These are phyloP conservation scores for Venustampulla echinocandica DNA, from an alignment of 495 filamentous ascomycete genomes.

Conservation along the genomic window DNA sequence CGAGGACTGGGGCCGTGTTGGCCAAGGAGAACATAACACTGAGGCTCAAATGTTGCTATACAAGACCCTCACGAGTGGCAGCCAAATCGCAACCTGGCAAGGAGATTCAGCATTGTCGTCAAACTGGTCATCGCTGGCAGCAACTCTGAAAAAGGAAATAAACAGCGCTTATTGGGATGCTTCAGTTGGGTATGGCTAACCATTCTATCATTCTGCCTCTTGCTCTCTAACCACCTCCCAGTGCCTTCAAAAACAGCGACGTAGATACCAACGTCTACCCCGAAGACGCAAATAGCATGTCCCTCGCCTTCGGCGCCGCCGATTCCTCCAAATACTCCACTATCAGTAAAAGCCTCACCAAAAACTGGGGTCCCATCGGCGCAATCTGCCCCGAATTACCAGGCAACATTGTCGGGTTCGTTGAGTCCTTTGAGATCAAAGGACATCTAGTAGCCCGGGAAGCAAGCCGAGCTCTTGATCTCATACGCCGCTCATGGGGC, in stretches of 20 bases:
- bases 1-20: constrained; percentile 50
- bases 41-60: constrained; percentile 54
- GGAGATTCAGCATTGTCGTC: constrained; percentile 28
- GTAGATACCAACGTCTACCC: constrained; percentile 34
- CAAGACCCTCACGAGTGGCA: constrained; percentile 40
- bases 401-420: constrained; percentile 53
- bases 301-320: constrained; percentile 15
- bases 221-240: constrained; percentile 29
- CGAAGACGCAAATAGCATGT: constrained; percentile 21
- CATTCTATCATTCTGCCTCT: constrained; percentile 17
- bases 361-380: constrained; percentile 40
- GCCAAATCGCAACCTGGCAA: constrained; percentile 42
- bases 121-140: constrained; percentile 7
- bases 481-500: constrained; percentile 56
- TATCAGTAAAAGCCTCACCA: constrained; percentile 11
- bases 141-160: constrained; percentile 21
- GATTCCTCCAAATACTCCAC: background rate
- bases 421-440: constrained; percentile 55
- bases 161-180: constrained; percentile 32
- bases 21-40: constrained; percentile 42
- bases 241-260: constrained; percentile 50
- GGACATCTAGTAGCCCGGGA: constrained; percentile 46
- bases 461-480: constrained; percentile 44
- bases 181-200: constrained; percentile 16
- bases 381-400: constrained; percentile 49